phyloP scores from a whole-genome alignment of 352 stramenopile species.

The Stramenopiles sp. region DNA sequence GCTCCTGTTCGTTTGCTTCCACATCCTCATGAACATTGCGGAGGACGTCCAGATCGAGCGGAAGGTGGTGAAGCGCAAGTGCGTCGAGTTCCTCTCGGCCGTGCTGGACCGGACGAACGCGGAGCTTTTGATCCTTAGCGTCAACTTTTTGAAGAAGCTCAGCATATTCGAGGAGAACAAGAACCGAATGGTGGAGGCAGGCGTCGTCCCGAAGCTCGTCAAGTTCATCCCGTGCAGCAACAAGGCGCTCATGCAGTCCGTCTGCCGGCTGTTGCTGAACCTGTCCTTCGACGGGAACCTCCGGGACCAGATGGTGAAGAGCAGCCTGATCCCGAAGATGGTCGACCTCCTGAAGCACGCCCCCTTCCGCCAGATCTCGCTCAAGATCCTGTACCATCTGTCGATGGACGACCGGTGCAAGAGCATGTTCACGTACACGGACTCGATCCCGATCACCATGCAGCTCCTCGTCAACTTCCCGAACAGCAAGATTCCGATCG shows the following conservation, averaged over 20 bases:
- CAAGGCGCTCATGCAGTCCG: constrained; percentile 25
- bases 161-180: constrained; percentile 86
- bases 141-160: constrained; percentile 76
- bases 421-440: constrained; percentile 78
- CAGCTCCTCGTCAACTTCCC: constrained; percentile 80
- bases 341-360: constrained; percentile 74
- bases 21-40: constrained; percentile 75
- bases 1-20: constrained; percentile 71
- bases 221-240: constrained; percentile 29
- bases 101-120: constrained; percentile 58
- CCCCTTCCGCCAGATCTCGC: constrained; percentile 51
- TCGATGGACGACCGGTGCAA: constrained; percentile 80
- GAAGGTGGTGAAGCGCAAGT: constrained; percentile 85
- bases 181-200: constrained; percentile 57
- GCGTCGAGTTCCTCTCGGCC: constrained; percentile 44
- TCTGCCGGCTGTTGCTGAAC: constrained; percentile 67
- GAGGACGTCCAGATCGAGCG: constrained; percentile 73
- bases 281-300: constrained; percentile 69
- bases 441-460: constrained; percentile 76
- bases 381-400: constrained; percentile 79
- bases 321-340: constrained; percentile 68
- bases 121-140: constrained; percentile 61
- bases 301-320: constrained; percentile 54
- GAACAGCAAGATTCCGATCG: constrained; percentile 60
- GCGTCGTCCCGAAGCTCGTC: constrained; percentile 28